Evolutionary conservation across 129 eudicot species (phyloP).

Genomic region (Helianthus annuus): HanXRQr2.0-SUNRISE NC_035441.2:46390003-46390502

Average conservation of each 20-base stretch:
- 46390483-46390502: too few species aligned
- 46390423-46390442: too few species aligned
- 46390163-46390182: background rate
- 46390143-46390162: background rate
- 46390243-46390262: too few species aligned
- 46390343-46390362: background rate
- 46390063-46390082: slow-evolving; percentile 29
- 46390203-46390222: too few species aligned
- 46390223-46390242: too few species aligned
- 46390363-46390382: background rate
- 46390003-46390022: slow-evolving; percentile 1
- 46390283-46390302: background rate
- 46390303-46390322: too few species aligned
- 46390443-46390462: too few species aligned
- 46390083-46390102: background rate
- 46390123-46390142: background rate
- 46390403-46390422: too few species aligned
- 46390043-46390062: background rate
- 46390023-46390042: background rate
- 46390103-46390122: background rate
- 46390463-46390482: too few species aligned
- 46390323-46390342: background rate
- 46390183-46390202: background rate
- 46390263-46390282: too few species aligned
- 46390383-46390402: too few species aligned